phyloP scores from a whole-genome alignment of 2,329 filamentous ascomycete species.

The Colletotrichum higginsianum region DNA sequence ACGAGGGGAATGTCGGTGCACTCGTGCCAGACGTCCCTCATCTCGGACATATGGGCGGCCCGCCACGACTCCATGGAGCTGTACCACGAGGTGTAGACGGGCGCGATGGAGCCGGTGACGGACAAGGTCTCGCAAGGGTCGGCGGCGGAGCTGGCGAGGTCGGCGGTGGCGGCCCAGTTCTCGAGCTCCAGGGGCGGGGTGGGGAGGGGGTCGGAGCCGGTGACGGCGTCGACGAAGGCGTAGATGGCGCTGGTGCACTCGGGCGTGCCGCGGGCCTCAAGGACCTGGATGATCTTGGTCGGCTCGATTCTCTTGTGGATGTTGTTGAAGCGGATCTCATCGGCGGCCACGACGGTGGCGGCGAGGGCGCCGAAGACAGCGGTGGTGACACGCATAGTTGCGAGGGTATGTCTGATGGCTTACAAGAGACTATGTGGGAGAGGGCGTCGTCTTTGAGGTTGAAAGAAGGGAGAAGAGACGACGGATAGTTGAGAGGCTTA shows the following conservation, averaged over 20 bases:
- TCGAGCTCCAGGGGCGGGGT: not conserved
- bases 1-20: slow-evolving; percentile 14
- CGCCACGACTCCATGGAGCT: not conserved
- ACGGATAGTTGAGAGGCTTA: not conserved
- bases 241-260: slow-evolving; percentile 4
- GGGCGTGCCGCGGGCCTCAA: slow-evolving; percentile 10
- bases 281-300: slow-evolving; percentile 7
- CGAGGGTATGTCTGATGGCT: not conserved
- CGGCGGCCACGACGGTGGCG: not conserved
- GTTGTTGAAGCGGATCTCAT: slow-evolving; percentile 3
- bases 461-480: not conserved
- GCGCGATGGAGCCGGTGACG: slow-evolving; percentile 8
- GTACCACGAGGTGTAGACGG: slow-evolving; percentile 7
- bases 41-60: slow-evolving; percentile 6
- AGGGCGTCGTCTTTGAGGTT: no score
- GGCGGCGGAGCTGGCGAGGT: not conserved
- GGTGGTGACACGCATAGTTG: slow-evolving; percentile 7
- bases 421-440: no score
- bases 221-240: slow-evolving; percentile 13
- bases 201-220: slow-evolving; percentile 13
- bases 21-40: slow-evolving; percentile 7
- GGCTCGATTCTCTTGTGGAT: slow-evolving; percentile 16
- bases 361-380: slow-evolving; percentile 16
- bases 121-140: not conserved
- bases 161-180: slow-evolving; percentile 1